A percentile compares a stretch with the other conserved stretches of the same genome.
Evolutionary conservation across 2,329 filamentous ascomycete species (phyloP).

Genomic region (Cytospora piceicola): DNA sequence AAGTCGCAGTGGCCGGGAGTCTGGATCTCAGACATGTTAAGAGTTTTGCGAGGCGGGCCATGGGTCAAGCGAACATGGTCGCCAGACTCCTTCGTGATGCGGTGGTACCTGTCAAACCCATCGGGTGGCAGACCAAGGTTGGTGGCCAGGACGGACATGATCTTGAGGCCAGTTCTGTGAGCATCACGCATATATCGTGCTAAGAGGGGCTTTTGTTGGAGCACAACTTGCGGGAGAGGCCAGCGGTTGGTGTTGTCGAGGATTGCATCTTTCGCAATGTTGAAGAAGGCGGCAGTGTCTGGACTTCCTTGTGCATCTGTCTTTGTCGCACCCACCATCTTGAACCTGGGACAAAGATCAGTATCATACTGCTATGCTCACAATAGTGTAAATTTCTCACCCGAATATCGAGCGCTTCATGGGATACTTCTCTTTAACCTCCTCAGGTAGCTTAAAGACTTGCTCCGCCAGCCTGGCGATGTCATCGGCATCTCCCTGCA

Average conservation of each 20-base stretch:
- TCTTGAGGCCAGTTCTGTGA: constrained; percentile 23
- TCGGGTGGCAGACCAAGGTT: constrained; percentile 22
- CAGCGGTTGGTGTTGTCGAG: constrained; percentile 28
- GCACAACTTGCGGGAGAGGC: constrained; percentile 17
- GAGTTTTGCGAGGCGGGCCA: constrained; percentile 25
- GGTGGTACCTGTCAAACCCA: constrained; percentile 24
- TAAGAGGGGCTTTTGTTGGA: constrained; percentile 25
- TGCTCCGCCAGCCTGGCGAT: constrained; percentile 28
- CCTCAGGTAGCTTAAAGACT: constrained; percentile 25
- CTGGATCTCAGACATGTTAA: constrained; percentile 29
- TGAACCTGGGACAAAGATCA: constrained; percentile 20
- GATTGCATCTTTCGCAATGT: constrained; percentile 31
- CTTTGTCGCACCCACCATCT: constrained; percentile 25
- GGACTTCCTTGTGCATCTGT: constrained; percentile 28
- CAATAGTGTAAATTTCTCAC: constrained; percentile 2
- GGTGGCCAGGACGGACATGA: constrained; percentile 25
- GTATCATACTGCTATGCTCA: too few relatives aligned
- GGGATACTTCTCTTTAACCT: constrained; percentile 29
- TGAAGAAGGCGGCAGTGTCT: constrained; percentile 29
- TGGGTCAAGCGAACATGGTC: constrained; percentile 32
- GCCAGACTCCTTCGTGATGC: constrained; percentile 27
- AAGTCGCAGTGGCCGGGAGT: constrained; percentile 43
- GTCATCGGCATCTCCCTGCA: constrained; percentile 28
- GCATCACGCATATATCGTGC: constrained; percentile 26
- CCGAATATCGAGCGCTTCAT: constrained; percentile 29